A percentile compares a stretch with the other conserved stretches of the same genome.
These are phyloP conservation scores for Candida boidinii DNA, from an alignment of 805 yeast genomes.

Conservation along the genomic window DNA sequence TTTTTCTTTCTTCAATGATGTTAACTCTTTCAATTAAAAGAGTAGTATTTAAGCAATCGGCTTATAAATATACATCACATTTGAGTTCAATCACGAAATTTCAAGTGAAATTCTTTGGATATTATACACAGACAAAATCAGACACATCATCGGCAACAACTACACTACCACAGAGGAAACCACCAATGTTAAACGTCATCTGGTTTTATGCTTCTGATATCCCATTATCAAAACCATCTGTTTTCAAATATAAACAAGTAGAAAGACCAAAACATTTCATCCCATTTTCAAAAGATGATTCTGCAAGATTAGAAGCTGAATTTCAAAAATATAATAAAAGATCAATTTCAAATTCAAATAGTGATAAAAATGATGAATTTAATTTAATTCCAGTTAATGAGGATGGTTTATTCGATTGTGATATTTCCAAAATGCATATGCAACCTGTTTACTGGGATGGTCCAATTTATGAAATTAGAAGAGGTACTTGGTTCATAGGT, in stretches of 20 bases:
- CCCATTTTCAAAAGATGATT: slow-evolving; percentile 61
- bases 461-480: slow-evolving; percentile 69
- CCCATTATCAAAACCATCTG: slow-evolving; percentile 60
- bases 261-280: slow-evolving; percentile 50
- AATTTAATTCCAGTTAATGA: slow-evolving; percentile 58
- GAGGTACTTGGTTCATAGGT: slow-evolving; percentile 79
- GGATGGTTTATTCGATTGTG: slow-evolving; percentile 71
- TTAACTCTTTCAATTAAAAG: too few species aligned
- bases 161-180: background rate
- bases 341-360: too few species aligned
- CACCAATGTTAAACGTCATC: slow-evolving; percentile 12
- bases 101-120: background rate
- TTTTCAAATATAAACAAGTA: slow-evolving; percentile 42
- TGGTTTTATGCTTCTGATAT: slow-evolving; percentile 87
- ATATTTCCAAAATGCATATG: slow-evolving; percentile 44
- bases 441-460: slow-evolving; percentile 85
- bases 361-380: slow-evolving; percentile 2
- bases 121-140: background rate
- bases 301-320: slow-evolving; percentile 47
- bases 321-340: slow-evolving; percentile 22
- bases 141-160: background rate
- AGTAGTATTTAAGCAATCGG: too few species aligned
- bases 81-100: slow-evolving; percentile 1
- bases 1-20: too few species aligned
- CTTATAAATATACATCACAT: too few species aligned